Percentiles rank a stretch among this genome's conserved stretches.
These are phyloP conservation scores for Leishmania tarentolae DNA, from an alignment of 208 protist species.

Conservation along the genomic window DNA sequence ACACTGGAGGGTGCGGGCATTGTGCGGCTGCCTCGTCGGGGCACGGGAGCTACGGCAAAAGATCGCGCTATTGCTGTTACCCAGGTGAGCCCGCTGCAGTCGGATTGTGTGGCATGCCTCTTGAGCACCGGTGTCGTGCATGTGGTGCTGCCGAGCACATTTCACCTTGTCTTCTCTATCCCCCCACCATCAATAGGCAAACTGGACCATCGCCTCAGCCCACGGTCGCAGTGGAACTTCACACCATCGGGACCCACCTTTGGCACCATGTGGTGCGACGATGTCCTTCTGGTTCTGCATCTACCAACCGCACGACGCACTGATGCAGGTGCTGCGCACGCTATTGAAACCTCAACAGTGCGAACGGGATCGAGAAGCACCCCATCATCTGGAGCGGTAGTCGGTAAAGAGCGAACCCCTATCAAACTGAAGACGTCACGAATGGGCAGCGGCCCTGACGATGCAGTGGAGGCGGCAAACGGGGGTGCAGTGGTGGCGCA, in stretches of 20 bases:
- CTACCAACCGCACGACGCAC: slow-evolving; percentile 19
- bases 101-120: slow-evolving; percentile 27
- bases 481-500: slow-evolving; percentile 8
- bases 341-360: neutral
- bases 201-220: neutral
- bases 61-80: slow-evolving; percentile 2
- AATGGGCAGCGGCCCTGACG: neutral
- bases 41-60: neutral
- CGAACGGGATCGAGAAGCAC: neutral
- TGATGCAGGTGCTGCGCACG: neutral
- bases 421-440: neutral
- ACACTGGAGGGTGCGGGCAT: slow-evolving; percentile 33
- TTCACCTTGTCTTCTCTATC: slow-evolving; percentile 31
- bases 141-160: slow-evolving; percentile 30
- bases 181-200: neutral
- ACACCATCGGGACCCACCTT: slow-evolving; percentile 31
- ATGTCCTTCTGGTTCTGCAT: slow-evolving; percentile 21
- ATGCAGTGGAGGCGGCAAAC: neutral
- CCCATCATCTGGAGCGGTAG: neutral
- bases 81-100: slow-evolving; percentile 21
- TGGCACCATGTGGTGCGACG: slow-evolving; percentile 20
- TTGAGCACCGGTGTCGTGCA: slow-evolving; percentile 31
- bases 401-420: neutral
- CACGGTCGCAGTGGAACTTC: slow-evolving; percentile 20
- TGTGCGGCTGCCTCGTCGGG: slow-evolving; percentile 27